These are phyloP conservation scores for Globisporangium megalacanthum DNA, from an alignment of 352 stramenopile genomes.

Conservation along the genomic window DNA sequence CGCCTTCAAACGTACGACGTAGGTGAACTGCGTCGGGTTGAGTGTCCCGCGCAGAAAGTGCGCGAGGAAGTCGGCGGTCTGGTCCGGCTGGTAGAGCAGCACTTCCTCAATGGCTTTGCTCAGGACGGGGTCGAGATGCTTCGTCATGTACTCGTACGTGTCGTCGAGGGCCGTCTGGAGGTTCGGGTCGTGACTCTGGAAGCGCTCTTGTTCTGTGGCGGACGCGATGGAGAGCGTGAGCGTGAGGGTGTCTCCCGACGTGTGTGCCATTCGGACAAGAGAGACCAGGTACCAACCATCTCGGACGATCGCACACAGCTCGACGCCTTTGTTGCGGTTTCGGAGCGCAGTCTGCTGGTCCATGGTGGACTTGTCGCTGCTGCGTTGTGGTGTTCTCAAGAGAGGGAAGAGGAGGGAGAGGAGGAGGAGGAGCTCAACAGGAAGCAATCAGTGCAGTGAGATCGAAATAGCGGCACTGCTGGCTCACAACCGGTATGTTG, in stretches of 20 bases:
- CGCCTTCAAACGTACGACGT: constrained; percentile 31
- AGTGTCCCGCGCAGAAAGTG: constrained; percentile 60
- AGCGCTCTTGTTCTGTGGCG: constrained; percentile 54
- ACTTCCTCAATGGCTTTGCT: constrained; percentile 58
- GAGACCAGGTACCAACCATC: constrained; percentile 25
- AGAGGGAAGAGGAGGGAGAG: background rate
- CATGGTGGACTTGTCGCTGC: background rate
- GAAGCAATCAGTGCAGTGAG: too few relatives aligned
- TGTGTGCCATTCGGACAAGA: background rate
- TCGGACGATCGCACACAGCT: constrained; percentile 38
- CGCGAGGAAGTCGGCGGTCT: constrained; percentile 62
- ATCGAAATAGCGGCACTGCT: too few relatives aligned
- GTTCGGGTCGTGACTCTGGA: constrained; percentile 39
- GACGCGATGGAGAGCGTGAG: too few relatives aligned
- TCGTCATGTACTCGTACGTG: constrained; percentile 69
- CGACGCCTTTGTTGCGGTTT: constrained; percentile 49
- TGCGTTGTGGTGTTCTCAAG: background rate
- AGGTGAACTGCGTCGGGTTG: constrained; percentile 71
- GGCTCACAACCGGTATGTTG: too few relatives aligned
- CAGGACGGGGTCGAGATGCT: constrained; percentile 58
- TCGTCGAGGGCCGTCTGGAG: constrained; percentile 43
- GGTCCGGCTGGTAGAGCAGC: constrained; percentile 70
- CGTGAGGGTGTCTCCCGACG: too few relatives aligned
- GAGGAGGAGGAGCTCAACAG: too few relatives aligned
- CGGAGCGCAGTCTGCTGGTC: constrained; percentile 38